phyloP scores from a whole-genome alignment of 2,329 filamentous ascomycete genomes.

The Beauveria scarabaeidicola region DNA sequence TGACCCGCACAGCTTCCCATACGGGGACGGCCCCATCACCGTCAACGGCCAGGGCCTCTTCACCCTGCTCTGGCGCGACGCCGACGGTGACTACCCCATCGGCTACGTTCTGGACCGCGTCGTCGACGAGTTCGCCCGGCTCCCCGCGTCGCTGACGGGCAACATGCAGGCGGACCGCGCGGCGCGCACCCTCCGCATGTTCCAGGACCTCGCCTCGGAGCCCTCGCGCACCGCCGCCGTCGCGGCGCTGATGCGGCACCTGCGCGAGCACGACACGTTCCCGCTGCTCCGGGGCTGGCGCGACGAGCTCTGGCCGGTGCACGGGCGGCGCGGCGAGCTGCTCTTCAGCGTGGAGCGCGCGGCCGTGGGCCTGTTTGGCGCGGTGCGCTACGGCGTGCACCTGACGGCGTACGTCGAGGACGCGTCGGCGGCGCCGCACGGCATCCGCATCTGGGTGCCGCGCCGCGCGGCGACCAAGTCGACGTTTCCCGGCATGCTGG shows the following conservation, averaged over 20 bases:
- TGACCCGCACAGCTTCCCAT: constrained; percentile 59
- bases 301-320: constrained; percentile 72
- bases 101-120: constrained; percentile 51
- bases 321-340: constrained; percentile 52
- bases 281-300: constrained; percentile 70
- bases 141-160: constrained; percentile 46
- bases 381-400: constrained; percentile 72
- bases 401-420: constrained; percentile 62
- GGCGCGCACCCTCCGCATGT: constrained; percentile 55
- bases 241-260: constrained; percentile 51
- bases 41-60: constrained; percentile 53
- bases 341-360: constrained; percentile 71
- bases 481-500: constrained; percentile 85
- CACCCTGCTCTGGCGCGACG: constrained; percentile 55
- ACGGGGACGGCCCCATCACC: constrained; percentile 53
- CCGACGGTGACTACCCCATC: constrained; percentile 54
- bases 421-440: constrained; percentile 29
- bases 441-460: constrained; percentile 77
- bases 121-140: constrained; percentile 37
- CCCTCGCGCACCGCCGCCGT: constrained; percentile 51
- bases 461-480: constrained; percentile 67
- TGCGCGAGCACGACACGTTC: constrained; percentile 65
- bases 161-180: constrained; percentile 53
- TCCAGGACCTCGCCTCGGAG: constrained; percentile 46
- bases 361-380: constrained; percentile 65